Percentiles rank a stretch among this genome's conserved stretches.
Evolutionary conservation across 2,329 filamentous ascomycete species (phyloP).

Genomic region (Verticillium albo-atrum): DNA sequence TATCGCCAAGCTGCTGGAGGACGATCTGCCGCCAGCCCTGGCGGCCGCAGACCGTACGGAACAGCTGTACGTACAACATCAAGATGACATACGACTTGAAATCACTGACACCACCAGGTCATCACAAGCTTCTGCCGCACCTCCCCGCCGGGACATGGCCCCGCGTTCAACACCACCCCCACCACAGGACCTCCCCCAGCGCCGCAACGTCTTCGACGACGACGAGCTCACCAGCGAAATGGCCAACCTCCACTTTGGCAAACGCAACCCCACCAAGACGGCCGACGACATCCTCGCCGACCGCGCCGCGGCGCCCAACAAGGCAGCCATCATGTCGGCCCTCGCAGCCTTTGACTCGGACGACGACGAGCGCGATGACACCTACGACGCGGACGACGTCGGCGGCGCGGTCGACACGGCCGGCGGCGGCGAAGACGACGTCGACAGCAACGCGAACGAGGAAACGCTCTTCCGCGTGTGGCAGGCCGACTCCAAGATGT

Average conservation of each 20-base stretch:
- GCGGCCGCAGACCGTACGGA: slow-evolving; percentile 59
- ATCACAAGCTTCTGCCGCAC: slow-evolving; percentile 14
- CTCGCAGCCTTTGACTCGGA: slow-evolving; percentile 87
- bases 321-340: slow-evolving; percentile 83
- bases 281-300: slow-evolving; percentile 71
- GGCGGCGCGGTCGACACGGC: slow-evolving; percentile 78
- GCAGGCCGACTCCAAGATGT: slow-evolving; percentile 58
- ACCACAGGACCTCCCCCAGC: slow-evolving; percentile 39
- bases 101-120: slow-evolving; percentile 17
- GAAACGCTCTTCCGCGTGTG: slow-evolving; percentile 70
- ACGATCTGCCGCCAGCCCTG: slow-evolving; percentile 67
- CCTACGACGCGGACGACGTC: slow-evolving; percentile 88
- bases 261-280: slow-evolving; percentile 56
- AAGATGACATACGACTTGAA: not conserved
- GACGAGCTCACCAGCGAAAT: slow-evolving; percentile 71
- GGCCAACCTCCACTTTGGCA: slow-evolving; percentile 74
- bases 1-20: slow-evolving; percentile 76
- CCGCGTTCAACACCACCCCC: slow-evolving; percentile 55
- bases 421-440: slow-evolving; percentile 53
- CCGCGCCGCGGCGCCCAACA: slow-evolving; percentile 61
- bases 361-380: slow-evolving; percentile 95
- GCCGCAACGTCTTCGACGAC: slow-evolving; percentile 73
- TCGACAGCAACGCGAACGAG: slow-evolving; percentile 53
- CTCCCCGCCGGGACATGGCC: slow-evolving; percentile 36
- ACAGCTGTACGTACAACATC: slow-evolving; percentile 44